phyloP scores from a whole-genome alignment of 345 rosid genomes.

The Adansonia digitata region DNA sequence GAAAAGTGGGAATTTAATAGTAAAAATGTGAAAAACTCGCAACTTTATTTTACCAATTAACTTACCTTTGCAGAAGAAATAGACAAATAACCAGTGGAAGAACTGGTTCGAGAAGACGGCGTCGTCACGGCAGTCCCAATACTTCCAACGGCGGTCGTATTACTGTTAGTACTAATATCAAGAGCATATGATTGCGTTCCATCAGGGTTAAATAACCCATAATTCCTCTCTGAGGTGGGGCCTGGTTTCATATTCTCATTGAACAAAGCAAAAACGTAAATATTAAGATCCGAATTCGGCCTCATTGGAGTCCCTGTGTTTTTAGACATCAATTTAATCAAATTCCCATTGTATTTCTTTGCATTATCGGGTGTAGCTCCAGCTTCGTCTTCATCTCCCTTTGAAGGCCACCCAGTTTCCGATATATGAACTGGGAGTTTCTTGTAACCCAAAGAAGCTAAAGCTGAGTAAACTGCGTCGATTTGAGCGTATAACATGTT shows the following conservation, averaged over 20 bases:
- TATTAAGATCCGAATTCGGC: constrained; percentile 51
- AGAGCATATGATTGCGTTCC: constrained; percentile 66
- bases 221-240: constrained; percentile 91
- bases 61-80: constrained; percentile 43
- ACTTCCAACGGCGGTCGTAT: constrained; percentile 13
- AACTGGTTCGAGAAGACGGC: constrained; percentile 24
- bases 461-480: constrained; percentile 76
- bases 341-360: constrained; percentile 74
- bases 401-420: constrained; percentile 99
- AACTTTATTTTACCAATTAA: background rate
- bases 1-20: background rate
- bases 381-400: constrained; percentile 74
- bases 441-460: constrained; percentile 58
- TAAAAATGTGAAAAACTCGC: background rate
- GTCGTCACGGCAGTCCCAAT: constrained; percentile 16
- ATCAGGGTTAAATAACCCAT: constrained; percentile 90
- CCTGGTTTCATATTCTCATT: constrained; percentile 97
- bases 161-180: constrained; percentile 18
- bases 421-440: constrained; percentile 64
- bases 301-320: constrained; percentile 76
- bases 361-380: constrained; percentile 88
- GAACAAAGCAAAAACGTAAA: constrained; percentile 80
- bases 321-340: constrained; percentile 53
- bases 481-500: constrained; percentile 94
- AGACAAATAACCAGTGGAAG: constrained; percentile 44